Evolutionary conservation across 768 basidiomycete species (phyloP).

Genomic region (Imleria badia): DNA sequence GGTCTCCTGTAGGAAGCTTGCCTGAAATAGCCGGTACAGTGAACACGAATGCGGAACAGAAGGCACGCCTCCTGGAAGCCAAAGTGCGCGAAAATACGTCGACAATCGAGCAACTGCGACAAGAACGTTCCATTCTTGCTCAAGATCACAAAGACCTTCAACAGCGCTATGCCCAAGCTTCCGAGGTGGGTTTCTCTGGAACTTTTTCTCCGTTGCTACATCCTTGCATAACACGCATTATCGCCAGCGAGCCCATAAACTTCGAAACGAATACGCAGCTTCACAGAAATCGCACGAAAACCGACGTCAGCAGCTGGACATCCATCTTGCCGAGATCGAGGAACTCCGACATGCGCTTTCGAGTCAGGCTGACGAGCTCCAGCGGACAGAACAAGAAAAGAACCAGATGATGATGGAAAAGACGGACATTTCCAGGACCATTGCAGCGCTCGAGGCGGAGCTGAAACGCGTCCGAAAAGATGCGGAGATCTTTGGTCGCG

Average conservation of each 20-base stretch:
- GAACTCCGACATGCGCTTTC: constrained; percentile 70
- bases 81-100: constrained; percentile 68
- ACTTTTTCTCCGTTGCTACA: not conserved
- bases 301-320: constrained; percentile 71
- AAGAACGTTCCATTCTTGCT: constrained; percentile 70
- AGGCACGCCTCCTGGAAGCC: constrained; percentile 63
- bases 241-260: constrained; percentile 55
- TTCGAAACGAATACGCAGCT: constrained; percentile 58
- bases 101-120: constrained; percentile 71
- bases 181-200: constrained; percentile 51
- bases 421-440: constrained; percentile 61
- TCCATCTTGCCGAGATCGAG: constrained; percentile 69
- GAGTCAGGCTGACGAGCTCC: constrained; percentile 59
- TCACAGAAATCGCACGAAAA: constrained; percentile 70
- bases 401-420: constrained; percentile 61
- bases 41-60: constrained; percentile 70
- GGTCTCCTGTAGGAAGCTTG: not conserved
- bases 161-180: constrained; percentile 58
- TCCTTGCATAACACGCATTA: not conserved
- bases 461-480: constrained; percentile 72
- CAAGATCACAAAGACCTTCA: constrained; percentile 75
- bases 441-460: constrained; percentile 71
- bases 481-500: constrained; percentile 75
- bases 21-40: constrained; percentile 35
- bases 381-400: constrained; percentile 63